These are phyloP conservation scores for Hypoxylon sp. DNA, from an alignment of 2,329 filamentous ascomycete genomes.

Conservation along the genomic window DNA sequence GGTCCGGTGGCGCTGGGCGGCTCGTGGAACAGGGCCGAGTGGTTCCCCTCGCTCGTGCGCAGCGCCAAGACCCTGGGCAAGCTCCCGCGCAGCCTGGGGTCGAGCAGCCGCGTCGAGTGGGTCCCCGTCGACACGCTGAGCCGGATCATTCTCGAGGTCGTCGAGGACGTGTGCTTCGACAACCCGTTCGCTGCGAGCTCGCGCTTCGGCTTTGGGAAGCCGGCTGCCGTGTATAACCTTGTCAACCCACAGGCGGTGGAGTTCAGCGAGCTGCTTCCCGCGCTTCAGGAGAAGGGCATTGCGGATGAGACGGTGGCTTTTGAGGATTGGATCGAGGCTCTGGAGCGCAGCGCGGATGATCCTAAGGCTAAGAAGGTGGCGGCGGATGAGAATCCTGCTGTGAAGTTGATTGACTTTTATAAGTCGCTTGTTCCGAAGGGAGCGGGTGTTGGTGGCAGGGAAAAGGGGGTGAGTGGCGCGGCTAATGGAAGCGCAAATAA, in stretches of 20 bases:
- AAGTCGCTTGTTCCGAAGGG: constrained; percentile 21
- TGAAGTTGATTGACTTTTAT: constrained; percentile 33
- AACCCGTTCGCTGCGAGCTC: not conserved
- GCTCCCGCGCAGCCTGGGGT: constrained; percentile 36
- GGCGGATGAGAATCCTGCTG: constrained; percentile 27
- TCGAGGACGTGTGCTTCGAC: constrained; percentile 17
- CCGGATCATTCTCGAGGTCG: constrained; percentile 38
- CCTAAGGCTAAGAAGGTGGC: constrained; percentile 4
- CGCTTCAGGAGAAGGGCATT: constrained; percentile 23
- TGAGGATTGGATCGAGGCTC: constrained; percentile 24
- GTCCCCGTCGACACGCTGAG: constrained; percentile 42
- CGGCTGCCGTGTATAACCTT: constrained; percentile 28
- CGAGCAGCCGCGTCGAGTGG: constrained; percentile 39
- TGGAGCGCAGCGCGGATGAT: constrained; percentile 25
- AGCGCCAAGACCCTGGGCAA: constrained; percentile 38
- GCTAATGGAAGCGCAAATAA: not conserved
- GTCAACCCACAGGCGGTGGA: constrained; percentile 28
- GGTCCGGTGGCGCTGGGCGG: constrained; percentile 38
- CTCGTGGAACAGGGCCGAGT: constrained; percentile 43
- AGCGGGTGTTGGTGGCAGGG: not conserved
- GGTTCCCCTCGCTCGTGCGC: constrained; percentile 42
- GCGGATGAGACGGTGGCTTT: constrained; percentile 4
- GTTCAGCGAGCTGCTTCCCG: constrained; percentile 22
- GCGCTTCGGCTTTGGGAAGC: not conserved
- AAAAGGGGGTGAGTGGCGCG: not conserved